phyloP scores from a whole-genome alignment of 257 asterid species.

The Cynanchum wilfordii region DNA sequence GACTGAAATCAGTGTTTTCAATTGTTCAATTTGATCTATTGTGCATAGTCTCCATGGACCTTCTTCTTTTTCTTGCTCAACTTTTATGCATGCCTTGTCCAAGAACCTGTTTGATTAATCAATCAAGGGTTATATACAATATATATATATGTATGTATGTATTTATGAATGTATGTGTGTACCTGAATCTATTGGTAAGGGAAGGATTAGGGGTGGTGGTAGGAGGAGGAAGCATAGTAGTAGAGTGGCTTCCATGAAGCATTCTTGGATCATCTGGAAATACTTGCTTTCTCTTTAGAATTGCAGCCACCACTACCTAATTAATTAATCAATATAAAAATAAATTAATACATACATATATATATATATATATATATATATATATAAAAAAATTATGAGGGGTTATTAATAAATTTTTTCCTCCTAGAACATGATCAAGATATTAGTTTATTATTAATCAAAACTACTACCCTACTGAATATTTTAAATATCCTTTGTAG shows the following conservation, averaged over 20 bases:
- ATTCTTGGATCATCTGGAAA: conserved; percentile 61
- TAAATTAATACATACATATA: not conserved
- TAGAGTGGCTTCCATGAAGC: conserved; percentile 49
- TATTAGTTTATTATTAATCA: conserved; percentile 15
- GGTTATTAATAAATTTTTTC: not conserved
- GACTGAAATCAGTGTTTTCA: conserved; percentile 56
- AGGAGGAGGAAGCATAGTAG: conserved; percentile 19
- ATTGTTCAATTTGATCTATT: conserved; percentile 68
- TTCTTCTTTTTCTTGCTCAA: conserved; percentile 39
- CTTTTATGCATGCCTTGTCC: conserved; percentile 88
- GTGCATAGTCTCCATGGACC: conserved; percentile 58
- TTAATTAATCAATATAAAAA: conserved; percentile 15
- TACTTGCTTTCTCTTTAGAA: conserved; percentile 53
- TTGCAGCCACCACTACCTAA: conserved; percentile 82
- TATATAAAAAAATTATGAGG: no score
- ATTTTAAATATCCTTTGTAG: conserved; percentile 3
- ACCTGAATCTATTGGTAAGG: conserved; percentile 66
- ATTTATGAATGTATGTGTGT: no score
- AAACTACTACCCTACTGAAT: conserved; percentile 17
- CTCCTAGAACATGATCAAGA: conserved; percentile 15
- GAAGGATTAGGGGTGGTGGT: conserved; percentile 29
- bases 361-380: no score
- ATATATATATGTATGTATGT: no score
- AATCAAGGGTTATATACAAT: no score
- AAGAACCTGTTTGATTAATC: conserved; percentile 38